These are phyloP conservation scores for Aspergillus versicolor DNA, from an alignment of 2,329 filamentous ascomycete genomes.

Conservation along the genomic window DNA sequence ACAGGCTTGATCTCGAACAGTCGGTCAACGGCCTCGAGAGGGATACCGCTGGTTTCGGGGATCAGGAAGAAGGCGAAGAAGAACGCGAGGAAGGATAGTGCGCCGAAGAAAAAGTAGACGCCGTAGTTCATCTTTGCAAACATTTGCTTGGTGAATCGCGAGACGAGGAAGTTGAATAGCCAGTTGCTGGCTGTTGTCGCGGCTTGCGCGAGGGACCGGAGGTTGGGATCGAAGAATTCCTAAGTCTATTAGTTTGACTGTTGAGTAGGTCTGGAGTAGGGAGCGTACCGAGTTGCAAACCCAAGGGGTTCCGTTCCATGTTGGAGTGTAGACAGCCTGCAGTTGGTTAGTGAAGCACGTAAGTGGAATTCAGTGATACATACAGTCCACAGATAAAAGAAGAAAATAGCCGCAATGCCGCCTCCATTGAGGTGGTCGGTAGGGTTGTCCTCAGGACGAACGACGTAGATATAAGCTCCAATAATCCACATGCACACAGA, in stretches of 20 bases:
- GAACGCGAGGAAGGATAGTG: slow-evolving; percentile 57
- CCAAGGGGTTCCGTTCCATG: slow-evolving; percentile 76
- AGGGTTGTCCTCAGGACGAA: slow-evolving; percentile 23
- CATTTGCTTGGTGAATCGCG: slow-evolving; percentile 44
- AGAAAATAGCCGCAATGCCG: slow-evolving; percentile 52
- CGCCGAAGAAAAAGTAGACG: slow-evolving; percentile 67
- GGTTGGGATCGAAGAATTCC: slow-evolving; percentile 72
- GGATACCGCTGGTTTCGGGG: slow-evolving; percentile 66
- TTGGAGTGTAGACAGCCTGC: slow-evolving; percentile 65
- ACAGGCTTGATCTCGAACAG: slow-evolving; percentile 51
- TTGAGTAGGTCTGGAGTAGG: too few species aligned
- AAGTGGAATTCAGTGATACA: too few species aligned
- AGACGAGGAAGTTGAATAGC: slow-evolving; percentile 41
- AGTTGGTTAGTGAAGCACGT: too few species aligned
- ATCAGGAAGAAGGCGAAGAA: slow-evolving; percentile 61
- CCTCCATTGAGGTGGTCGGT: slow-evolving; percentile 27
- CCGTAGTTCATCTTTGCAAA: slow-evolving; percentile 52
- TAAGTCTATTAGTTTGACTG: slow-evolving; percentile 17
- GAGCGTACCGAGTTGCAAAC: slow-evolving; percentile 59
- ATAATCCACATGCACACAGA: slow-evolving; percentile 44
- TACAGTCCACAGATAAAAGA: slow-evolving; percentile 71
- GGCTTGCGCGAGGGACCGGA: slow-evolving; percentile 69
- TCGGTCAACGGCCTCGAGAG: slow-evolving; percentile 63
- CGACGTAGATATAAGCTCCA: slow-evolving; percentile 39
- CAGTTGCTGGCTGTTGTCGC: slow-evolving; percentile 53